Evolutionary conservation across 1,139 yeast genomes (phyloP), one percentile per base, ranked within the genome.

Genomic region (Debaryomycetaceae sp.): DNA sequence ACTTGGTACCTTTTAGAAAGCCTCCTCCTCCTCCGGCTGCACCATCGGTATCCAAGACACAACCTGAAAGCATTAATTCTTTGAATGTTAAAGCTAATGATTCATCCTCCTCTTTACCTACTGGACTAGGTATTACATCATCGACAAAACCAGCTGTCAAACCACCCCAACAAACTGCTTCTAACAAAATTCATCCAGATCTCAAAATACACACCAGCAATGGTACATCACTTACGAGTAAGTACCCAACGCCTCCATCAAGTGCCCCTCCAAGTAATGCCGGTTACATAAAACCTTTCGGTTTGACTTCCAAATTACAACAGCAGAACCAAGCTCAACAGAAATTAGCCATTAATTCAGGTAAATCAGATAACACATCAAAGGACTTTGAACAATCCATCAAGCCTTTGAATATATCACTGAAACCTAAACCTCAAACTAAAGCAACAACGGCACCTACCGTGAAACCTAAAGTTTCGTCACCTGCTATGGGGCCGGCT

Each of bases 21-120:
- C 83, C 83, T 1, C 83, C 83, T 1, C 74, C 79, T 15, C 81
- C 80, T 6, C 40, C 43, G 14, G 35, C 56, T 33, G 38, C 46
- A 34, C 30, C 35, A 32, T 31, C 39, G 4, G 17, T n/a, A 6
- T 39, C 33, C 32, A 40, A 14, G 34, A 31, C 26, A 22, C 26
- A 22, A 22, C 11, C 26, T 3, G 26, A 22, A 8, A 11, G 26
- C 26, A 11, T 22, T 11, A 22, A 11, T 8, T 11, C 26, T 22
- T 22, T 22, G 26, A 22, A 22, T 22, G 11, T 8, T 22, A 22
- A 22, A 22, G 2, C 26, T 8, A 45, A 37, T 32, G 40, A 37
- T 35, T 32, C 36, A 26, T 35, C 42, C 28, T 19, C 39, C 18
- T 35, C 30, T 17, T 17, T 43, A 39, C 57, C 61, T 50, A 51